Evolutionary conservation across 495 filamentous ascomycete genomes (phyloP), one percentile per base, ranked within the genome.

Genomic region (Xylaria sp.): DNA sequence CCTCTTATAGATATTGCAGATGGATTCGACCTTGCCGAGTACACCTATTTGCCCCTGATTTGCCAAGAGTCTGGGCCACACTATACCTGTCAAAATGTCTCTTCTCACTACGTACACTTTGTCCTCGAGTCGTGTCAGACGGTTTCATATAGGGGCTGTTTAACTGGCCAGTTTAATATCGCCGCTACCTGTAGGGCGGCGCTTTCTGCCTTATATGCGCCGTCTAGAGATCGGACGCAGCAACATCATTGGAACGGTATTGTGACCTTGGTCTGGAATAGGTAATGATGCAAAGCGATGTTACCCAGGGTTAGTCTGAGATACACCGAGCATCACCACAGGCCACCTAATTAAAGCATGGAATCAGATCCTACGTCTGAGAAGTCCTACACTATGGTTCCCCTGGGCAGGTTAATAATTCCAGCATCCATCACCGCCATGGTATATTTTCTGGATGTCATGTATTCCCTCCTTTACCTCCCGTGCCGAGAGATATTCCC

Each of bases 361-460:
- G 50, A 6, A 58, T 15, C 3, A 26, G 24, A 57, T 57, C 53
- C 53, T 57, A 29, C 53, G 53, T 57, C 33, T 57, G 53, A 57
- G 53, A 14, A 17, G 1, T 4, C 53, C 24, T n/a, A n/a, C n/a
- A n/a, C n/a, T n/a, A 33, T 5, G 53, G 21, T 5, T 7, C 17
- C 53, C 53, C 53, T 14, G 14, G 9, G 21, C 5, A 26, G 24
- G 5, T 17, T 29, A 26, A 26, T 15, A 14, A 15, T 31, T 5
- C 26, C 21, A 26, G 21, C 5, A 44, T 44, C 5, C 21, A 2
- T 14, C 29, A 14, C 14, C 26, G 53, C 8, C 29, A 57, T 57
- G 53, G 24, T 26, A 24, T n/a, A n/a, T n/a, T n/a, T n/a, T n/a
- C n/a, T n/a, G n/a, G n/a, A n/a, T n/a, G n/a, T 3, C 35, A 37